Evolutionary conservation across 2,329 filamentous ascomycete genomes (phyloP), one percentile per base, ranked within the genome.

Genomic region (Fusarium sp.): DNA sequence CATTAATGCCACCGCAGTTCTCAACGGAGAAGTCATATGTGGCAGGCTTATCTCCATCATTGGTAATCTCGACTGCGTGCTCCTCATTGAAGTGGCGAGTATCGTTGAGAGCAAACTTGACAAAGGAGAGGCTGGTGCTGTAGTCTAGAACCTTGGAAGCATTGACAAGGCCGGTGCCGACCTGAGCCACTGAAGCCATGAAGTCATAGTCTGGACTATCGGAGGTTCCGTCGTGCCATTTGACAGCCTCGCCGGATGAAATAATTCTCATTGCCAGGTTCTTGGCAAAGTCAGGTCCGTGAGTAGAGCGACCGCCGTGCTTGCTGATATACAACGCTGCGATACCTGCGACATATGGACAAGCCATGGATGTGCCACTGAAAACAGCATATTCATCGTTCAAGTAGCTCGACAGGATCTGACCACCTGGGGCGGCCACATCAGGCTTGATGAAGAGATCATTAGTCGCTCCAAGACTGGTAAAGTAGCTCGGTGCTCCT

Each of bases 361-460:
- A 79, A 4, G 83, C 80, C 83, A 85, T 85, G 2, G 81, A 84
- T 0, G 84, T 85, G 46, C 84, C 84, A 55, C 79, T 81, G 33
- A 82, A 75, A 7, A 84, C 77, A 4, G 77, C 77, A 58, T 77
- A 77, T 6, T 20, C 36, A 4, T 46, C 62, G 34, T 55, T 73
- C 3, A 81, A 79, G 53, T 79, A 84, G 4, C 82, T 83, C 13
- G 81, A 81, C 44, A 82, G 77, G 46, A 75, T 74, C 1, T 80
- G 77, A 27, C 79, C 79, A 49, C 83, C 82, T 2, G 82, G 81
- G 0, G 81, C 78, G 11, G 79, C 80, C 53, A 84, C 71, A 56
- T 84, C 79, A 7, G 82, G 81, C 70, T 82, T 83, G 58, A 83
- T 73, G 38, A 78, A 74, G 6, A 83, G 75, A 56, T 84, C 82